Percentiles rank a stretch among this genome's conserved stretches.
Evolutionary conservation across 345 rosid species (phyloP).

Genomic region (Draba incana): DNA sequence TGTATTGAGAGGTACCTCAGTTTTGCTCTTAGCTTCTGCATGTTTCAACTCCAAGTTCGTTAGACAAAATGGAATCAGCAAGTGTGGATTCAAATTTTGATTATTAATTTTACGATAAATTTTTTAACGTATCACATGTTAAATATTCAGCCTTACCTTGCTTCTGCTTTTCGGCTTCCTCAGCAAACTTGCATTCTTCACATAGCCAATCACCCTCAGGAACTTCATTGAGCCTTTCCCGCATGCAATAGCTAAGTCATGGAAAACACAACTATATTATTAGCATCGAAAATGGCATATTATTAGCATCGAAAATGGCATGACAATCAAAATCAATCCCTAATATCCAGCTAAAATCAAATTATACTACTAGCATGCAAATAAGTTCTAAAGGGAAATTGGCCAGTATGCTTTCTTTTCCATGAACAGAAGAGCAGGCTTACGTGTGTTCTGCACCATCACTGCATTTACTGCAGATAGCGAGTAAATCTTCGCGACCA

Average conservation of each 20-base stretch:
- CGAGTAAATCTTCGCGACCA: slow-evolving; percentile 97
- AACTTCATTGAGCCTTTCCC: slow-evolving; percentile 74
- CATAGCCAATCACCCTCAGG: slow-evolving; percentile 97
- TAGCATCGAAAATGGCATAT: slow-evolving; percentile 21
- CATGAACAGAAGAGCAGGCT: slow-evolving; percentile 42
- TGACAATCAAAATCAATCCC: slow-evolving; percentile 5
- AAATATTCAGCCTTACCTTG: slow-evolving; percentile 55
- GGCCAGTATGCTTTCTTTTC: slow-evolving; percentile 29
- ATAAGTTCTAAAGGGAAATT: slow-evolving; percentile 15
- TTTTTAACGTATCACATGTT: slow-evolving; percentile 8
- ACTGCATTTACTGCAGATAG: slow-evolving; percentile 83
- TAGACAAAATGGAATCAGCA: slow-evolving; percentile 31
- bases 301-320: slow-evolving; percentile 19
- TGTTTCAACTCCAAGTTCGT: slow-evolving; percentile 46
- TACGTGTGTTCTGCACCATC: slow-evolving; percentile 99
- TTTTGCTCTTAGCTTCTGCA: slow-evolving; percentile 59
- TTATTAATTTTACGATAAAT: slow-evolving; percentile 4
- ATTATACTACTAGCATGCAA: slow-evolving; percentile 5
- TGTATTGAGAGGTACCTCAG: slow-evolving; percentile 38
- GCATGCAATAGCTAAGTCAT: slow-evolving; percentile 91
- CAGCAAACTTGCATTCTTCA: slow-evolving; percentile 85
- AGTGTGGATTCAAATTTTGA: background rate
- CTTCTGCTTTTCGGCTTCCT: slow-evolving; percentile 68
- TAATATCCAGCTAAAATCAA: slow-evolving; percentile 6
- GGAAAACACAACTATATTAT: slow-evolving; percentile 30